Evolutionary conservation across 805 yeast genomes (phyloP).

Genomic region (Kuraishia piskuri): DNA sequence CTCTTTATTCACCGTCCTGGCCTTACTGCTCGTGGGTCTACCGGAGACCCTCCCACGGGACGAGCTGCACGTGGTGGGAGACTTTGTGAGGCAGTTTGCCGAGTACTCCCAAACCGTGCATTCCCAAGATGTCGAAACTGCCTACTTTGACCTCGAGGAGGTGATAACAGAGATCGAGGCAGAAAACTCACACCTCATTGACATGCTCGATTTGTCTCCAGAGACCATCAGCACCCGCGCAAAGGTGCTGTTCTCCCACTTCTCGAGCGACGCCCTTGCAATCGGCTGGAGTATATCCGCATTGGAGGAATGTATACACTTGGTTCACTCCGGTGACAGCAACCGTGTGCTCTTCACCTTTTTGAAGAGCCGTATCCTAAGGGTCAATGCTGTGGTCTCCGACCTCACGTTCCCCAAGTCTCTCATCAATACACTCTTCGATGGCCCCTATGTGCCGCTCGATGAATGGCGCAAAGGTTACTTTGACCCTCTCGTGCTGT

Average conservation of each 20-base stretch:
- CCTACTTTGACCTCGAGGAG: constrained; percentile 3
- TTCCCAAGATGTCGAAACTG: background rate
- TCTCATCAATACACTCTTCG: constrained; percentile 13
- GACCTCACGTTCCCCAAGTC: constrained; percentile 6
- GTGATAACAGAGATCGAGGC: background rate
- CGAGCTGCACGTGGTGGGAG: background rate
- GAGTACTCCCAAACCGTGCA: background rate
- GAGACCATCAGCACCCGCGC: background rate
- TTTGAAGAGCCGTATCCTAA: constrained; percentile 13
- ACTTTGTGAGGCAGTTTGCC: background rate
- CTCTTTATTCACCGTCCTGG: constrained; percentile 3
- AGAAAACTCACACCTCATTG: background rate
- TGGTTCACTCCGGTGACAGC: too few species aligned
- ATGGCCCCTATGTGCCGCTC: constrained; percentile 15
- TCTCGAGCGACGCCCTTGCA: background rate
- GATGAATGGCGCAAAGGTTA: background rate
- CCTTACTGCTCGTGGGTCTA: background rate
- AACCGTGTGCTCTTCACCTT: constrained; percentile 9
- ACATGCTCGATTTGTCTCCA: background rate
- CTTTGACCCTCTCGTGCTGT: background rate
- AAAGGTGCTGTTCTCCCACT: background rate
- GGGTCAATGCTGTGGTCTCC: constrained; percentile 10
- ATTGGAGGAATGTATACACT: background rate
- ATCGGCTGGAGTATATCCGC: background rate
- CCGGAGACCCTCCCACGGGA: constrained; percentile 5